A percentile compares a stretch with the other conserved stretches of the same genome.
Evolutionary conservation across 2,329 filamentous ascomycete species (phyloP).

Genomic region (Pseudocercospora crystallina): DNA sequence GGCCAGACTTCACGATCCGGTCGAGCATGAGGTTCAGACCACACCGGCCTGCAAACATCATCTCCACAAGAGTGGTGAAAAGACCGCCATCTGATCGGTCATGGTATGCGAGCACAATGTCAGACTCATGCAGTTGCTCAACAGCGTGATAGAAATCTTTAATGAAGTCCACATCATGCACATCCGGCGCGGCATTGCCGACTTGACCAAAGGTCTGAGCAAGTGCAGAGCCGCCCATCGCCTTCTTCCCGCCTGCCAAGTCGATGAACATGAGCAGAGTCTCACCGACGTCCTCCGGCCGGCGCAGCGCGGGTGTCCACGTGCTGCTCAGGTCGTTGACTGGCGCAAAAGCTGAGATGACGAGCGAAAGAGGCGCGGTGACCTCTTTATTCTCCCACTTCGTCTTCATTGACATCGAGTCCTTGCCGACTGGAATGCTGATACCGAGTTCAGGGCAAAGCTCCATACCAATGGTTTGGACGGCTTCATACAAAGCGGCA

Average conservation of each 20-base stretch:
- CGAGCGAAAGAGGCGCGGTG: constrained; percentile 84
- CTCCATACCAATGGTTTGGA: constrained; percentile 88
- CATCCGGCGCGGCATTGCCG: constrained; percentile 81
- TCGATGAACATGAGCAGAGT: constrained; percentile 89
- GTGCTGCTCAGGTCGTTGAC: constrained; percentile 81
- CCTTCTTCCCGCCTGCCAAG: constrained; percentile 74
- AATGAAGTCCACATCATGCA: constrained; percentile 76
- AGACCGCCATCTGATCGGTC: constrained; percentile 92
- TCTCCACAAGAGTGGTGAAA: constrained; percentile 86
- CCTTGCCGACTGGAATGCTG: constrained; percentile 94
- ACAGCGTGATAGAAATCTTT: constrained; percentile 91
- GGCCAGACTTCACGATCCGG: constrained; percentile 62
- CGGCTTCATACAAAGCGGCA: constrained; percentile 87
- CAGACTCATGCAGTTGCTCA: constrained; percentile 63
- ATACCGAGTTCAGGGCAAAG: constrained; percentile 88
- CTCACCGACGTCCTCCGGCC: constrained; percentile 83
- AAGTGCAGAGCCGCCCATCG: constrained; percentile 85
- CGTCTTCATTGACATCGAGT: constrained; percentile 99
- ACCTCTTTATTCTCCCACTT: constrained; percentile 89
- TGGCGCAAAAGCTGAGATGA: constrained; percentile 86
- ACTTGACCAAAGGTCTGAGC: constrained; percentile 86
- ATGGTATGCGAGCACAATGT: constrained; percentile 86
- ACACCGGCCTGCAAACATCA: constrained; percentile 96
- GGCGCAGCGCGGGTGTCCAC: constrained; percentile 87
- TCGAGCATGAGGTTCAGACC: constrained; percentile 85